These are phyloP conservation scores for Aegilops sharonensis DNA, from an alignment of 176 grass and related monocot species.

Conservation along the genomic window DNA sequence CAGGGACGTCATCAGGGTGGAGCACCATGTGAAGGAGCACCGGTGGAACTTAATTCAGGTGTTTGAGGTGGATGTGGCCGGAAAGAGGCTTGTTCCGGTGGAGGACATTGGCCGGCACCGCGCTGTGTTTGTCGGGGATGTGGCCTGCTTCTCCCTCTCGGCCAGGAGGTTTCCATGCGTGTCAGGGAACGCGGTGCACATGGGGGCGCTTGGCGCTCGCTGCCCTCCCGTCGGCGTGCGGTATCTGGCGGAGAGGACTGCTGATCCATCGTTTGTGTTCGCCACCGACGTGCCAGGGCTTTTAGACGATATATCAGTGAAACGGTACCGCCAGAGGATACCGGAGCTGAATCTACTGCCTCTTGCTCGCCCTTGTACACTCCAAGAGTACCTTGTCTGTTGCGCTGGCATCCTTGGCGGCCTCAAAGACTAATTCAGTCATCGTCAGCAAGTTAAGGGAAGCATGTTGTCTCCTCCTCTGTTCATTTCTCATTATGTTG, in stretches of 20 bases:
- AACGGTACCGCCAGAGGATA: neutral
- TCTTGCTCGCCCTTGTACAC: neutral
- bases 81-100: too few relatives aligned
- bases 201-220: too few relatives aligned
- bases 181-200: too few relatives aligned
- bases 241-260: too few relatives aligned
- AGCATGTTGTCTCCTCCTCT: neutral
- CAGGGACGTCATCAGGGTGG: neutral
- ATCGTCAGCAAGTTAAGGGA: neutral
- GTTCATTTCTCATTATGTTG: neutral
- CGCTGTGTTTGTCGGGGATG: too few relatives aligned
- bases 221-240: too few relatives aligned
- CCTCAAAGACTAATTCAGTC: neutral
- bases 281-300: neutral
- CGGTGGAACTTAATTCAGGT: too few relatives aligned
- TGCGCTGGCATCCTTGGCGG: neutral
- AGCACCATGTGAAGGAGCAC: neutral
- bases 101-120: too few relatives aligned
- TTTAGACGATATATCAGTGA: neutral
- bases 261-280: neutral
- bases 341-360: neutral
- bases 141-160: too few relatives aligned
- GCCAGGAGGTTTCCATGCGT: too few relatives aligned
- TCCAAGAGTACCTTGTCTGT: neutral
- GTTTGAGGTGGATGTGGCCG: too few relatives aligned